Conservation (phyloP, 2,329 filamentous ascomycete genomes). For the Talaromyces islandicus region DNA sequence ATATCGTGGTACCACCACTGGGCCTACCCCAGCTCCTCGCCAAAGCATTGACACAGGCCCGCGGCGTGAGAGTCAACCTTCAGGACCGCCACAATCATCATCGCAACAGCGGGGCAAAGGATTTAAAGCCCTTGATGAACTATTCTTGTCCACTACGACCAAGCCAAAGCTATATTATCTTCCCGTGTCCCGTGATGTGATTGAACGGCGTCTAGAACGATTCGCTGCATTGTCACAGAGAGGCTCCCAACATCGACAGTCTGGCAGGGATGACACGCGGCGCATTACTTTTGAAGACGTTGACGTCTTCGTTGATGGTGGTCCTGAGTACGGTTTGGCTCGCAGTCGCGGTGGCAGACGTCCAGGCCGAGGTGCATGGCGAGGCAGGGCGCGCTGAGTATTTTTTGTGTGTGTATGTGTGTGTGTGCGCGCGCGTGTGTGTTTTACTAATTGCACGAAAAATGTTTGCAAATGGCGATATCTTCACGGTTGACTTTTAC, state of each 20-base stretch:
- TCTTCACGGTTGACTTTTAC: not conserved
- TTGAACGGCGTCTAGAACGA: conserved; percentile 57
- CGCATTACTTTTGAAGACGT: conserved; percentile 68
- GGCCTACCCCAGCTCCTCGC: conserved; percentile 22
- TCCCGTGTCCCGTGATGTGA: conserved; percentile 60
- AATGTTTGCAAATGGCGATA: not conserved
- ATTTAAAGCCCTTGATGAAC: conserved; percentile 54
- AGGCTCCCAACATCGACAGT: conserved; percentile 26
- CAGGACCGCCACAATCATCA: conserved; percentile 6
- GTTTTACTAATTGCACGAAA: not conserved
- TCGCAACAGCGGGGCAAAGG: conserved; percentile 29
- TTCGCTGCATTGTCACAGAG: conserved; percentile 43
- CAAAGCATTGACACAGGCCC: conserved; percentile 14
- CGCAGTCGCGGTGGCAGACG: conserved; percentile 32
- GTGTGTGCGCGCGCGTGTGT: too few species aligned
- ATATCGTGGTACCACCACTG: conserved; percentile 22
- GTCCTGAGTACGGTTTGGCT: conserved; percentile 54
- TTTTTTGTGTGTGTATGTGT: too few species aligned
- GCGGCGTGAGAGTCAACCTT: conserved; percentile 21
- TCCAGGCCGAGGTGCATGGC: conserved; percentile 22
- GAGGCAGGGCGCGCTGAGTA: conserved; percentile 11
- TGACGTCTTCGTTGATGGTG: conserved; percentile 63
- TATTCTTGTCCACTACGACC: conserved; percentile 54
- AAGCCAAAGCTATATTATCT: conserved; percentile 62
- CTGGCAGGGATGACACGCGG: conserved; percentile 52